A percentile compares a stretch with the other conserved stretches of the same genome.
Evolutionary conservation across 2,329 filamentous ascomycete species (phyloP).

Genomic region (Lecanicillium sp.): DNA sequence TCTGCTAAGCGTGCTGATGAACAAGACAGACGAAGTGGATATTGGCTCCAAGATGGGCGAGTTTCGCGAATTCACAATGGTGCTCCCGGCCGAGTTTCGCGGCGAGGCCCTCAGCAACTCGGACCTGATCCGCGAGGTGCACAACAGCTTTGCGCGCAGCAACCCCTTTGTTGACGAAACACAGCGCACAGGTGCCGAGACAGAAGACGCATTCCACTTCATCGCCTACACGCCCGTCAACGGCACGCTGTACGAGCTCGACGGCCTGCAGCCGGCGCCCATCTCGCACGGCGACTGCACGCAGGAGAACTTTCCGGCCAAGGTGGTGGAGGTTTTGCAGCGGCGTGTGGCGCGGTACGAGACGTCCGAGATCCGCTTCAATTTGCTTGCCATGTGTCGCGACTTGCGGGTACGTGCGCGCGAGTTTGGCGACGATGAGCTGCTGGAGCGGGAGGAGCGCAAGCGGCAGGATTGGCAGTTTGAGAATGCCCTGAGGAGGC

Average conservation of each 20-base stretch:
- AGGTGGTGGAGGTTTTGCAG: conserved; percentile 80
- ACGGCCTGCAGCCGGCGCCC: conserved; percentile 86
- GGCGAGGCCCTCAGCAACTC: conserved; percentile 54
- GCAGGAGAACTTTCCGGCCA: conserved; percentile 62
- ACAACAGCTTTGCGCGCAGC: conserved; percentile 83
- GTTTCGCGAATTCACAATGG: conserved; percentile 83
- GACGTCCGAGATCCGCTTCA: conserved; percentile 84
- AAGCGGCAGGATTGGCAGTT: conserved; percentile 86
- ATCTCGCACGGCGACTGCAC: conserved; percentile 78
- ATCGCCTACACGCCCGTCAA: conserved; percentile 85
- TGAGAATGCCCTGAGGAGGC: conserved; percentile 84
- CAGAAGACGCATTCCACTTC: conserved; percentile 95
- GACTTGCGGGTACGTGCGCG: conserved; percentile 70
- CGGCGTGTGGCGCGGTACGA: conserved; percentile 80
- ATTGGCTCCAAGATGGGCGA: conserved; percentile 63
- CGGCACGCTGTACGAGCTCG: conserved; percentile 82
- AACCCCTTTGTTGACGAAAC: conserved; percentile 94
- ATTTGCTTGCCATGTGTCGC: conserved; percentile 83
- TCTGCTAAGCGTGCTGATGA: conserved; percentile 82
- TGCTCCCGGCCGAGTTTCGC: conserved; percentile 66
- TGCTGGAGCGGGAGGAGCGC: conserved; percentile 68
- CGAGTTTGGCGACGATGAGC: conserved; percentile 75
- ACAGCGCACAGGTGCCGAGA: conserved; percentile 54
- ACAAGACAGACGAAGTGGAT: conserved; percentile 64
- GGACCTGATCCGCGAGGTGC: conserved; percentile 65